These are phyloP conservation scores for Mycena metata DNA, from an alignment of 768 basidiomycete species.

Conservation along the genomic window DNA sequence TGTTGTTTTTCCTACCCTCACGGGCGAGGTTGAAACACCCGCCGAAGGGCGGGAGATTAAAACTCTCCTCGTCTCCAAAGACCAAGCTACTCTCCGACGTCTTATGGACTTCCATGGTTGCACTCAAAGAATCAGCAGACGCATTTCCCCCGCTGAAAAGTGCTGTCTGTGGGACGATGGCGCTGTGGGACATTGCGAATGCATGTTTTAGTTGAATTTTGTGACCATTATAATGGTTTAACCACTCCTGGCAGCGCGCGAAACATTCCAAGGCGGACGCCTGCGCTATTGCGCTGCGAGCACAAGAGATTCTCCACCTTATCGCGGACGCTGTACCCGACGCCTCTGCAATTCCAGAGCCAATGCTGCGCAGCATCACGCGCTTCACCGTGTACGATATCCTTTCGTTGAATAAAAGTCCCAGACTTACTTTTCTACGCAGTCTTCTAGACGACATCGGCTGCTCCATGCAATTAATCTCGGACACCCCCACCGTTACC, in stretches of 20 bases:
- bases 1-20: too few relatives aligned
- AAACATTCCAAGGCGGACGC: background rate
- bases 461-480: too few relatives aligned
- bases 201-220: too few relatives aligned
- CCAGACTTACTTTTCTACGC: too few relatives aligned
- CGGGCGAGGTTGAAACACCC: too few relatives aligned
- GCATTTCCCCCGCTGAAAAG: background rate
- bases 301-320: background rate
- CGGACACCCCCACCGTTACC: background rate
- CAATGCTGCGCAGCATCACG: background rate
- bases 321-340: background rate
- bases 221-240: too few relatives aligned
- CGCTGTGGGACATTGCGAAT: background rate
- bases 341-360: background rate
- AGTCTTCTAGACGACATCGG: background rate
- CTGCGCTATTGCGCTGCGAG: background rate
- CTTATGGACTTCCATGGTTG: background rate
- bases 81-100: too few relatives aligned
- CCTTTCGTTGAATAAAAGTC: too few relatives aligned
- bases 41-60: too few relatives aligned
- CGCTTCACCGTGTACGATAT: background rate
- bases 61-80: too few relatives aligned
- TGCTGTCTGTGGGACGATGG: background rate
- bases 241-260: background rate
- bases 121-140: background rate